Base-by-base conservation (phyloP, 2,329 filamentous ascomycete genomes). In the Phialocephala subalpina region DNA sequence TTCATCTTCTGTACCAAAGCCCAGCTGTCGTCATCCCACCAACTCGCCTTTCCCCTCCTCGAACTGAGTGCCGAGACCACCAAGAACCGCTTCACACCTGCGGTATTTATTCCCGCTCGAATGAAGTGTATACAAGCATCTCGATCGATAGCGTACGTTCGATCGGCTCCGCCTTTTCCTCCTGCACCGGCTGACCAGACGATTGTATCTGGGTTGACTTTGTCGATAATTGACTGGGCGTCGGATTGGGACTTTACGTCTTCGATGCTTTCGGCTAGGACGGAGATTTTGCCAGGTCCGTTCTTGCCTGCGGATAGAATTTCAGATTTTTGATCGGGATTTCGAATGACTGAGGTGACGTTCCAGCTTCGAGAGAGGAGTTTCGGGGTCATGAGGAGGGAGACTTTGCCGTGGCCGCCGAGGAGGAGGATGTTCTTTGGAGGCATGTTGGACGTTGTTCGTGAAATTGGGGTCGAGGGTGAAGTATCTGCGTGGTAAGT, bases 341-440 rank as follows among this genome's bases (percentile, higher is more conserved):
- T 86, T 73, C 93, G 91, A 77, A 97, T 90, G 67, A 96, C 82
- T 76, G 90, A 92, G 66, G 91, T 94, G 62, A 97, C 90, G 70
- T 87, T 87, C 90, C 92, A 95, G 38, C 87, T 87, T 70, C 89
- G 87, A 59, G 88, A 83, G 49, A 96, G 87, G 8, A 97, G 87
- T 66, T 94, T 84, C 1, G 91, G 91, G 9, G 92, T 96, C 45
- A 96, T 84, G 52, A 90, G 80, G 65, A 92, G 87, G 70, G 92
- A 87, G 66, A 96, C 80, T 77, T 94, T 93, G 80, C 93, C 93
- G 81, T 94, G 92, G 73, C 92, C 93, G 74, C 92, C 92, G 69
- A 96, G 86, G 70, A 96, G 73, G 40, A 73, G 71, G n/a, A 73
- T 67, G 6, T 65, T 45, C 42, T 63, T 66, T 29, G 49, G 35